Base-by-base conservation (phyloP, 768 basidiomycete species). In the Panaeolus cyanescens region DNA sequence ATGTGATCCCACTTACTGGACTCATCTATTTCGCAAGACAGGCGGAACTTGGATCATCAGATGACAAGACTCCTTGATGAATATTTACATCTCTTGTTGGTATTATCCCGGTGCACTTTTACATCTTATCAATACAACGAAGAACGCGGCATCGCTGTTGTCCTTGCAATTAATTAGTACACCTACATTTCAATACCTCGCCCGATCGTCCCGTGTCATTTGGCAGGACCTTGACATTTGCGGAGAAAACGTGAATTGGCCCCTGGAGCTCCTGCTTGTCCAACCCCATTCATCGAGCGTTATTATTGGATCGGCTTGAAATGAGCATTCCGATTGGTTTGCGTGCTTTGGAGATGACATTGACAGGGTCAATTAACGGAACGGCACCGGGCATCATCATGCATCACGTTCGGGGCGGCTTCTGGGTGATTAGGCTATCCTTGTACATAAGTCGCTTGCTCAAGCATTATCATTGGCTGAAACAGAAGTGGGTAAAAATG, bases 321-420 rank as follows among this genome's bases (percentile, higher is more conserved):
- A 5, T 50, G 25, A 50, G 25, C 12, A 6, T 50, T 50, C 45
- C 25, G 45, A 50, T 50, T 50, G 45, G 45, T 9, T 5, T 4
- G 17, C 1, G 15, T 20, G 6, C 15, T 4, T 28, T 28, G 22
- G 22, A 45, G 22, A 2, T 45, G 42, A 50, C 45, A 50, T 15
- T 50, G 45, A 50, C 45, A 50, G 45, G 13, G 45, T 50, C 45
- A 28, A 50, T 50, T 50, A 50, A 50, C 45, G 45, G 45, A 50
- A 50, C 45, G 45, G 45, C 45, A 50, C 25, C 45, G 45, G 45
- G 45, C 45, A 50, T 12, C 45, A 50, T 13, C 45, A 28, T 22
- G 45, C 45, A 50, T 12, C 45, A 28, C 22, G 45, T 15, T 25
- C 22, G 45, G 45, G 13, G 45, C 22, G 40, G 40, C 33, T 34